Evolutionary conservation across 805 yeast species (phyloP).

Genomic region (Candida jianshihensis): DNA sequence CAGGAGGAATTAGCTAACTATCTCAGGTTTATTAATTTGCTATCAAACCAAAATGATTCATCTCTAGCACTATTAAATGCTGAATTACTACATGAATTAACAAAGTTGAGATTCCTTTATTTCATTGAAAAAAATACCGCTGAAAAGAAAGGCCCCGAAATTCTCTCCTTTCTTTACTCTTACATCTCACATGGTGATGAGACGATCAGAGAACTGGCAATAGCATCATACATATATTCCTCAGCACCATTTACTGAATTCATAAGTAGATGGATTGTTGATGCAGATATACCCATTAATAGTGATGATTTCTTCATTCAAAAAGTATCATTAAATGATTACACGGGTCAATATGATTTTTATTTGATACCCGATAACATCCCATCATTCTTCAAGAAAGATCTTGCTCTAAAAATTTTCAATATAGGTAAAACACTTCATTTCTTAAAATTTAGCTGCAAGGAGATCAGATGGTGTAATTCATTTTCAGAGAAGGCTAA

Average conservation of each 20-base stretch:
- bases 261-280: conserved; percentile 57
- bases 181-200: conserved; percentile 60
- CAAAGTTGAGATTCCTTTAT: conserved; percentile 51
- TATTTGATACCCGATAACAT: conserved; percentile 27
- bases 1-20: conserved; percentile 36
- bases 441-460: conserved; percentile 59
- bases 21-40: conserved; percentile 33
- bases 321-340: neutral
- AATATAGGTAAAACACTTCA: conserved; percentile 68
- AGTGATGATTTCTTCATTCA: conserved; percentile 53
- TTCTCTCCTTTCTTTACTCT: conserved; percentile 45
- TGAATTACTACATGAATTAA: conserved; percentile 42
- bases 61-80: conserved; percentile 25
- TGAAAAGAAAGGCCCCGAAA: conserved; percentile 36
- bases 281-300: conserved; percentile 54
- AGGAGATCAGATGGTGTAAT: conserved; percentile 60
- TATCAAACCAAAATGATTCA: conserved; percentile 32
- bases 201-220: conserved; percentile 36
- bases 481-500: conserved; percentile 26
- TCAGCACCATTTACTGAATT: conserved; percentile 55
- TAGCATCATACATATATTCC: conserved; percentile 36
- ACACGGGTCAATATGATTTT: conserved; percentile 20
- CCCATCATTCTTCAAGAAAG: conserved; percentile 38
- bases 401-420: conserved; percentile 38
- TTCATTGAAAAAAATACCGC: conserved; percentile 32